Evolutionary conservation across 495 filamentous ascomycete species (phyloP).

Genomic region (Aspergillus mulundensis): DNA sequence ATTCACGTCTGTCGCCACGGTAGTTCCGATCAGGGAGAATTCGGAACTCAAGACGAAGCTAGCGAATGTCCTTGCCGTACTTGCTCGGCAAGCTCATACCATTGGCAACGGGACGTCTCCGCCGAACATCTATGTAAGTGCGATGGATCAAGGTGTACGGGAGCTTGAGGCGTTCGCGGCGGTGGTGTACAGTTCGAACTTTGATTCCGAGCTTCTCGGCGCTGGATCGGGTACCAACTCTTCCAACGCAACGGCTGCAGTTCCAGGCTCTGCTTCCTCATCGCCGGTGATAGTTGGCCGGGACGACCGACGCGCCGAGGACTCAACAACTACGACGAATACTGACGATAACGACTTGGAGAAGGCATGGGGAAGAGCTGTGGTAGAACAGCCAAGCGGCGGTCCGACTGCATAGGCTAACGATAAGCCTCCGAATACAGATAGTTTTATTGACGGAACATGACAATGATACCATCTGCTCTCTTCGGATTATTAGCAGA

Average conservation of each 20-base stretch:
- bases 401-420: slow-evolving; percentile 4
- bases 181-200: slow-evolving; percentile 91
- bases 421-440: neutral
- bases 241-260: slow-evolving; percentile 10
- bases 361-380: slow-evolving; percentile 43
- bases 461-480: neutral
- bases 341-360: slow-evolving; percentile 35
- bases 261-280: slow-evolving; percentile 23
- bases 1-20: slow-evolving; percentile 40
- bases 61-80: slow-evolving; percentile 79
- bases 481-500: neutral
- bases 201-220: slow-evolving; percentile 60
- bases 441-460: neutral
- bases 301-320: slow-evolving; percentile 10
- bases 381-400: slow-evolving; percentile 20
- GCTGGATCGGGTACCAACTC: slow-evolving; percentile 18
- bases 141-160: slow-evolving; percentile 69
- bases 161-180: slow-evolving; percentile 94
- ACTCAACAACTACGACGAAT: neutral
- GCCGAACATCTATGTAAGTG: slow-evolving; percentile 79
- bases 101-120: slow-evolving; percentile 72
- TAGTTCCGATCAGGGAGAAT: slow-evolving; percentile 26
- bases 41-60: slow-evolving; percentile 64
- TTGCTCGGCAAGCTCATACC: slow-evolving; percentile 81
- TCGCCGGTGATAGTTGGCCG: slow-evolving; percentile 25